phyloP scores from a whole-genome alignment of 208 protist genomes.

The Trypanosoma scelopori region DNA sequence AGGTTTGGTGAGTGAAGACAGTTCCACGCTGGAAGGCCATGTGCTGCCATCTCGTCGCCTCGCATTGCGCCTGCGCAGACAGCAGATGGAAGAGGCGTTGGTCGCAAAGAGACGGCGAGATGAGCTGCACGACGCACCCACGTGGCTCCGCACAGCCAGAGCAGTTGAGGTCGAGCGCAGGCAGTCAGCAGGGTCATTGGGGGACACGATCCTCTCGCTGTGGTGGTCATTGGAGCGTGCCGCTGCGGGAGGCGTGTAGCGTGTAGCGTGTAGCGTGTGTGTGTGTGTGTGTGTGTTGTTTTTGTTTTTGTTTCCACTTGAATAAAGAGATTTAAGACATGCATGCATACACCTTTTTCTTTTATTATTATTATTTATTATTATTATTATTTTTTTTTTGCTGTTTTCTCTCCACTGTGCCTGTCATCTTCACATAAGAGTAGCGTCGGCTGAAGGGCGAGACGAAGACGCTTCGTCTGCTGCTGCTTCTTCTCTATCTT shows the following conservation, averaged over 20 bases:
- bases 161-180: background rate
- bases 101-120: background rate
- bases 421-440: no score
- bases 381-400: no score
- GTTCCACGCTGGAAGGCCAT: background rate
- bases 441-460: no score
- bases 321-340: no score
- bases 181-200: background rate
- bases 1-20: no score
- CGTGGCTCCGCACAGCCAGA: slow-evolving; percentile 3
- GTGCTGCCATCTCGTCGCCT: background rate
- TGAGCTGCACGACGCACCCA: background rate
- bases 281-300: slow-evolving; percentile 2
- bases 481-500: no score
- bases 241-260: background rate
- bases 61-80: background rate
- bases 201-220: slow-evolving; percentile 7
- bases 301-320: background rate
- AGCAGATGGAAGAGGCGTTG: background rate
- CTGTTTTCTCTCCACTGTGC: no score
- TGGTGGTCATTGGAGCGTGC: slow-evolving; percentile 19
- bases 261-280: background rate
- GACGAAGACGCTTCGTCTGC: no score
- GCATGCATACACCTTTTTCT: no score
- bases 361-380: no score